phyloP scores from a whole-genome alignment of 495 filamentous ascomycete genomes.

The Filosporella fistucella region DNA sequence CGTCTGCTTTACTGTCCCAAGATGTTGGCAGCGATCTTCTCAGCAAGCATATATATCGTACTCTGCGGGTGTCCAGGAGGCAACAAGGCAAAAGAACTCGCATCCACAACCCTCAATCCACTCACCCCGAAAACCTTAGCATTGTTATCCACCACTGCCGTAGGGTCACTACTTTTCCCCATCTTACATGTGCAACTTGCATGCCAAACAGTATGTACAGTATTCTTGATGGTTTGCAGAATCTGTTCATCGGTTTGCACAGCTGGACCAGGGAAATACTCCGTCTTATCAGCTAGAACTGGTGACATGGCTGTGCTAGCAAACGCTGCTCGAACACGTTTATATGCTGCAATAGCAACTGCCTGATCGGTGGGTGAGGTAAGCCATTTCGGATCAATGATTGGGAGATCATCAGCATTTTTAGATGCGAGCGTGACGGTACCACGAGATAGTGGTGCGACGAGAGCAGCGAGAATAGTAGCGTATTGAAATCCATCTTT shows the following conservation, averaged over 20 bases:
- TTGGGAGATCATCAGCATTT: slow-evolving; percentile 37
- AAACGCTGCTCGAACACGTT: slow-evolving; percentile 42
- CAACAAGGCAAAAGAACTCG: slow-evolving; percentile 50
- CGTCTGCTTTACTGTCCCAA: too few species aligned
- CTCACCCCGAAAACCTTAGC: slow-evolving; percentile 47
- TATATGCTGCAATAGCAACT: slow-evolving; percentile 48
- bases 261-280: slow-evolving; percentile 39
- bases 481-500: neutral
- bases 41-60: slow-evolving; percentile 50
- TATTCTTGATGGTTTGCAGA: slow-evolving; percentile 33
- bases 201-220: slow-evolving; percentile 43
- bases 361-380: slow-evolving; percentile 46
- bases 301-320: slow-evolving; percentile 8
- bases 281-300: slow-evolving; percentile 31
- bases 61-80: slow-evolving; percentile 49
- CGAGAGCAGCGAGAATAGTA: slow-evolving; percentile 23
- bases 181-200: slow-evolving; percentile 49
- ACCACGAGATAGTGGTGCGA: slow-evolving; percentile 47
- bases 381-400: slow-evolving; percentile 53
- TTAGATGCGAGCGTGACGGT: slow-evolving; percentile 45
- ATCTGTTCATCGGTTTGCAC: slow-evolving; percentile 50
- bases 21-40: slow-evolving; percentile 56
- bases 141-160: slow-evolving; percentile 48
- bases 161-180: slow-evolving; percentile 39
- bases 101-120: slow-evolving; percentile 55